Percentiles rank a stretch among this genome's conserved stretches.
phyloP scores from a whole-genome alignment of 164 flowering plant genomes.

The Echeveria elegans region DNA sequence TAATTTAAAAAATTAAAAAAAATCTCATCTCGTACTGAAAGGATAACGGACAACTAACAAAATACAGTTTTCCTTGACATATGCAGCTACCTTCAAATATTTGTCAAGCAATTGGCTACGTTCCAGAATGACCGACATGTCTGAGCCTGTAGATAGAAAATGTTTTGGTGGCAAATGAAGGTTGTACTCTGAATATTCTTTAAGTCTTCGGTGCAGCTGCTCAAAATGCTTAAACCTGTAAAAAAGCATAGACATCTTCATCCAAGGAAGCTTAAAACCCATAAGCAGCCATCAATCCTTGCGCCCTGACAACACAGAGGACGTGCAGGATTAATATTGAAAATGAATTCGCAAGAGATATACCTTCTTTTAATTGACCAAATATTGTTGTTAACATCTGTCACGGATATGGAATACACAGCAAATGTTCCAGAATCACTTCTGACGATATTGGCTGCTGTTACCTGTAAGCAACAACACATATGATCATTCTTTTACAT shows the following conservation, averaged over 20 bases:
- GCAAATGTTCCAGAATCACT: conserved; percentile 86
- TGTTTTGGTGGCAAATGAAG: conserved; percentile 99
- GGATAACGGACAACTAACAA: not conserved
- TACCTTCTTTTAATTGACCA: conserved; percentile 99
- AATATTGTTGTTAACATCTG: conserved; percentile 63
- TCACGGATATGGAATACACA: conserved; percentile 88
- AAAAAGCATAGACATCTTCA: not conserved
- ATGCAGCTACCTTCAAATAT: conserved; percentile 69
- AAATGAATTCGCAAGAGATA: conserved; percentile 11
- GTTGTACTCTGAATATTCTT: conserved; percentile 74
- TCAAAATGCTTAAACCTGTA: conserved; percentile 94
- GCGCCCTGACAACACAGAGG: not conserved
- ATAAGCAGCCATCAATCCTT: not conserved
- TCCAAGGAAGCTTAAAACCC: not conserved
- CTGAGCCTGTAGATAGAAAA: conserved; percentile 84
- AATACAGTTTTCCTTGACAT: not conserved
- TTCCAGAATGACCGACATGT: conserved; percentile 72
- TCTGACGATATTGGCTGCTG: conserved; percentile 93
- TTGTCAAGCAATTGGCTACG: conserved; percentile 80
- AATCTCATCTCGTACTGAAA: not conserved
- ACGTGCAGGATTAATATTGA: not conserved
- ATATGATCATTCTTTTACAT: conserved; percentile 17
- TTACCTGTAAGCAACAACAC: conserved; percentile 49
- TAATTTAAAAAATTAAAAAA: too few species aligned
- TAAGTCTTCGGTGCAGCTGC: conserved; percentile 90